phyloP scores from a whole-genome alignment of 192 early-diverging fungal species.

The Coemansia sp. region DNA sequence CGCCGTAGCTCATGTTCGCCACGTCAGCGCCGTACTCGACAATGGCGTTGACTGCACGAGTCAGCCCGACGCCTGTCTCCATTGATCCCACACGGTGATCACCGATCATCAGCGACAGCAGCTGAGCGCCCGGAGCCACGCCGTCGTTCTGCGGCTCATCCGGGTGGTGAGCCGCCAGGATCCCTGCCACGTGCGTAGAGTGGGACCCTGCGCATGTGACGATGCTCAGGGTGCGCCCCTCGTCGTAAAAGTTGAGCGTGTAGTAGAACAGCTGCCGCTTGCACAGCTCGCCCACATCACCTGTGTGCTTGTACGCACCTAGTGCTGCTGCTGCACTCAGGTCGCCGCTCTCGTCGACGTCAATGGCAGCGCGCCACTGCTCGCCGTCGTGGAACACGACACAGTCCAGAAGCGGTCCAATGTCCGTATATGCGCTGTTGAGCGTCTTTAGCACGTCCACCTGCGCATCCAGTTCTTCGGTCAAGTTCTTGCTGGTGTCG shows the following conservation, averaged over 20 bases:
- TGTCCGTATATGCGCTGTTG: conserved; percentile 70
- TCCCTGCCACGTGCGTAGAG: conserved; percentile 93
- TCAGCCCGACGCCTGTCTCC: conserved; percentile 83
- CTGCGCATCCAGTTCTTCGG: background rate
- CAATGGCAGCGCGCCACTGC: conserved; percentile 83
- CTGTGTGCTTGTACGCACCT: conserved; percentile 73
- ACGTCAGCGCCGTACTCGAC: conserved; percentile 67
- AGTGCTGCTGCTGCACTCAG: conserved; percentile 62
- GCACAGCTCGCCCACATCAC: conserved; percentile 71
- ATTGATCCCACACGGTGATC: conserved; percentile 73
- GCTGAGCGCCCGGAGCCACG: conserved; percentile 92
- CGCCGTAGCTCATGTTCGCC: conserved; percentile 89
- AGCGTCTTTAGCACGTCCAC: conserved; percentile 55
- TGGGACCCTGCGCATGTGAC: conserved; percentile 83
- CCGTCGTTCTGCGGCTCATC: conserved; percentile 84
- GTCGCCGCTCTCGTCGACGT: conserved; percentile 76
- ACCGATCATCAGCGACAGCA: conserved; percentile 92
- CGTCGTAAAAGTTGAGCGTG: conserved; percentile 92
- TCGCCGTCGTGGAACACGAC: conserved; percentile 87
- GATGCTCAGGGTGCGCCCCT: conserved; percentile 73
- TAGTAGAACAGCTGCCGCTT: conserved; percentile 81
- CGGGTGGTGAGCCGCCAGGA: conserved; percentile 85
- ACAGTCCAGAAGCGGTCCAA: conserved; percentile 75
- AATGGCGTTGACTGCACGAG: conserved; percentile 77
- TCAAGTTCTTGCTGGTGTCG: conserved; percentile 15